Base-by-base conservation (phyloP, 306 rosid genomes). In the Vicia sativa region DNA sequence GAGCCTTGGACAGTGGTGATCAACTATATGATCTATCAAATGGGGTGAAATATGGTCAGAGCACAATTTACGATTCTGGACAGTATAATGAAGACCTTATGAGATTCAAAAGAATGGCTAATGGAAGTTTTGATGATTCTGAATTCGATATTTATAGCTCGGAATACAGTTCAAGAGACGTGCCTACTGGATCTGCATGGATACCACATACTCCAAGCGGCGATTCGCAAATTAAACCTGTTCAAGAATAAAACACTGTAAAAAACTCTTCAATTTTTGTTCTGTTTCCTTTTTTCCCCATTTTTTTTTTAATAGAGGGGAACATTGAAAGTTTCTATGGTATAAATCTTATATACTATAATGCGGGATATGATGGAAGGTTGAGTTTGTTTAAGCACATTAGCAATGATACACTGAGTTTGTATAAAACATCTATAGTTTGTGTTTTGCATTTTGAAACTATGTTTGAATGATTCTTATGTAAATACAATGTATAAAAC, bases 41-140 rank as follows among this genome's bases (percentile, higher is more conserved):
- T 68, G 99, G 99, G 35, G 87, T 95, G 48, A 95, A 81, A 73
- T 89, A 75, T 74, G 99, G 99, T 4, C 90, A 95, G 60, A 95
- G 97, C 75, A 88, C 81, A 2, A 18, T 75, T 19, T 95, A 90
- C 75, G 84, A 95, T 74, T 82, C 97, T 29, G 79, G 83, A 26
- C 86, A 85, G 68, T 93, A 90, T 60, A 84, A 71, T 54, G 82
- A 85, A 67, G 96, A 90, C 42, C 73, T 88, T 9, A 26, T 38
- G 53, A 88, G 35, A 68, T 95, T 90, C 79, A 82, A 80, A 77
- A 88, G 74, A 59, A 84, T 68, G 90, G 88, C 82, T 37, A 68
- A 75, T 13, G 86, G 85, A 6, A 77, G 81, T 35, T 72, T 37
- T 71, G 76, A 45, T 52, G 84, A 85, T 39, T 85, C 83, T 1